A percentile compares a stretch with the other conserved stretches of the same genome.
Evolutionary conservation across 2,329 filamentous ascomycete genomes (phyloP).

Genomic region (Penicillium oxalicum): DNA sequence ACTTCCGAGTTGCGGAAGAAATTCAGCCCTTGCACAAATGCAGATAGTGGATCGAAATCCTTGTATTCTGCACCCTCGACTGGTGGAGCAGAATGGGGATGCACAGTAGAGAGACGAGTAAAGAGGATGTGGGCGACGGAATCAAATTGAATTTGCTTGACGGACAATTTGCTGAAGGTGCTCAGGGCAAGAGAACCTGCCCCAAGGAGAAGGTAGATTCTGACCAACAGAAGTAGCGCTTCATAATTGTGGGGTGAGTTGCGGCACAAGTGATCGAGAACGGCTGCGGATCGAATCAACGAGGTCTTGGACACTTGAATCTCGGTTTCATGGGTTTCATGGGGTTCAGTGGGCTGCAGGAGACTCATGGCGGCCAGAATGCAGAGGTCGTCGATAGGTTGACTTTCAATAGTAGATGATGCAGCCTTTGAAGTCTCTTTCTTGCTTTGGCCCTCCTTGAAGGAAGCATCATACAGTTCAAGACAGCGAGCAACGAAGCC

Average conservation of each 20-base stretch:
- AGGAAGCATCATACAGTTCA: constrained; percentile 23
- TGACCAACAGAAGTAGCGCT: constrained; percentile 40
- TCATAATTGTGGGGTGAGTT: constrained; percentile 45
- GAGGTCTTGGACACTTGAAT: constrained; percentile 22
- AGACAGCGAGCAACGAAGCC: constrained; percentile 38
- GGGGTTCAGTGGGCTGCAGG: constrained; percentile 25
- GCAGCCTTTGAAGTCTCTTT: constrained; percentile 9
- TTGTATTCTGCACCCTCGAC: constrained; percentile 36
- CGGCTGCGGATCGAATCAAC: constrained; percentile 34
- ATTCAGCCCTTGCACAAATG: constrained; percentile 36
- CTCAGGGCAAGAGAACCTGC: constrained; percentile 43
- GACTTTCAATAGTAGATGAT: constrained; percentile 38
- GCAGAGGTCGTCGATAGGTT: constrained; percentile 40
- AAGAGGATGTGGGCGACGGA: constrained; percentile 44
- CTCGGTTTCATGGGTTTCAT: constrained; percentile 9
- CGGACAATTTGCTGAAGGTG: constrained; percentile 40
- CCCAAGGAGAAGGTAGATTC: constrained; percentile 41
- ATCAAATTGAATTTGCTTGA: constrained; percentile 47
- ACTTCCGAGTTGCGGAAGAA: constrained; percentile 38
- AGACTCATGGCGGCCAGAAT: constrained; percentile 41
- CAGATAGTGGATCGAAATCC: constrained; percentile 39
- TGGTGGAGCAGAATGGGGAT: constrained; percentile 39
- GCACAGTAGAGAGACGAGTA: constrained; percentile 43
- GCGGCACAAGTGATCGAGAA: constrained; percentile 36
- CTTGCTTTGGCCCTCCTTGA: constrained; percentile 3